Evolutionary conservation across 2,329 filamentous ascomycete species (phyloP), one percentile per base, ranked within the genome.

Genomic region (Fusarium sp.): DNA sequence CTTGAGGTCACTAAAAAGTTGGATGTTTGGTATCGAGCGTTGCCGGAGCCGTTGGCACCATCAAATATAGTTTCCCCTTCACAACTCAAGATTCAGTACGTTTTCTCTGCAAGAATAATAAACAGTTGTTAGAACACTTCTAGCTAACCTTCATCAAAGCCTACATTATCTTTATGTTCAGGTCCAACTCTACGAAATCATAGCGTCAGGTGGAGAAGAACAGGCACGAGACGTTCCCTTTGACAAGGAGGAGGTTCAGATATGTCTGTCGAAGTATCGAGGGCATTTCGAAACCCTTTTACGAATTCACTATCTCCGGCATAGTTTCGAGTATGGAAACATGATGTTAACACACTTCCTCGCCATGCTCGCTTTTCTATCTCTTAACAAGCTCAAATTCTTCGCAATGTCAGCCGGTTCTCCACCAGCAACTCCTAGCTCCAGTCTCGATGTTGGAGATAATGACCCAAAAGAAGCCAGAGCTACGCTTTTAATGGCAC

Each of bases 11-110:
- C n/a, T 0, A 3, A 45, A 1, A 33, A 11, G 3, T 4, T 53
- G 2, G 25, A 47, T 1, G 7, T 3, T 1, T 62, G 63, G 57
- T 36, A 58, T 15, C 23, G 20, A 2, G 4, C 13, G 1, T 18
- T 67, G 2, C 56, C 56, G 11, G 51, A 52, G 3, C 4, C 18
- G 1, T 9, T 67, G 3, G 11, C 37, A 1, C 56, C 62, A 2
- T 13, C 25, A 0, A 36, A 42, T 1, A 53, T 66, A 6, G 63
- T 67, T 1, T 51, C 55, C 0, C 63, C 62, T 17, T 51, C 56
- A 1, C 62, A 67, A 11, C 42, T 67, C 1, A 66, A 50, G 5
- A 8, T 62, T 10, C 62, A 67, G 63, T 66, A 43, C 1, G 39
- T 25, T 25, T 11, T n/a, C 5, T 25, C 17, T 15, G 4, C 14